Evolutionary conservation across 2,329 filamentous ascomycete genomes (phyloP), one percentile per base, ranked within the genome.

Genomic region (Cytospora mali): DNA sequence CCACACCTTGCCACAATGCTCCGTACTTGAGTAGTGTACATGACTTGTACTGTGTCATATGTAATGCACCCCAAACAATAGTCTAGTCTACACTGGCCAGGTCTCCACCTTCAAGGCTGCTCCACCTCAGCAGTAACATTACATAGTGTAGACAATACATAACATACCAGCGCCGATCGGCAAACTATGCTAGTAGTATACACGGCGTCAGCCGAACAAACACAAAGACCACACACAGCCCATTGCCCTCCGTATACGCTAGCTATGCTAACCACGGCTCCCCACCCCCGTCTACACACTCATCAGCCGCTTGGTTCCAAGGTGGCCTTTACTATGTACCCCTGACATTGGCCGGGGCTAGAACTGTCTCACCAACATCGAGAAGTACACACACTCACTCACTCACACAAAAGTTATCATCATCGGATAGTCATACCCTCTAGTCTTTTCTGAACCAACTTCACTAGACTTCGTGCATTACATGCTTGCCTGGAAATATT

Each of bases 401-500:
- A n/a, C n/a, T n/a, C n/a, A n/a, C n/a, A n/a, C n/a, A n/a, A n/a
- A 9, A 46, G 42, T 46, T 11, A 23, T 10, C n/a, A 23, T 6
- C n/a, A 46, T 21, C n/a, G n/a, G 23, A 46, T 10, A 46, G 42
- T 46, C 42, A 46, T n/a, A 46, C 42, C 42, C 6, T 21, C 42
- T 18, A 11, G 42, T 48, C n/a, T n/a, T 27, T 54, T n/a, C 50
- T 31, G 27, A 39, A 50, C 21, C 13, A 33, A 4, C 16, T 25
- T 27, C 35, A 48, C 35, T 54, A 9, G 27, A 29, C 58, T 49
- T 35, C 35, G 39, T 54, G 49, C 35, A 35, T 33, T 48, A 54
- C 50, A 60, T 54, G 50, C 31, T 48, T 35, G 35, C 27, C 18
- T 42, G 6, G 31, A 13, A 54, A 25, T 29, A 25, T 51, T 35